These are phyloP conservation scores for Cyberlindnera saturnus DNA, from an alignment of 805 yeast species.

Conservation along the genomic window DNA sequence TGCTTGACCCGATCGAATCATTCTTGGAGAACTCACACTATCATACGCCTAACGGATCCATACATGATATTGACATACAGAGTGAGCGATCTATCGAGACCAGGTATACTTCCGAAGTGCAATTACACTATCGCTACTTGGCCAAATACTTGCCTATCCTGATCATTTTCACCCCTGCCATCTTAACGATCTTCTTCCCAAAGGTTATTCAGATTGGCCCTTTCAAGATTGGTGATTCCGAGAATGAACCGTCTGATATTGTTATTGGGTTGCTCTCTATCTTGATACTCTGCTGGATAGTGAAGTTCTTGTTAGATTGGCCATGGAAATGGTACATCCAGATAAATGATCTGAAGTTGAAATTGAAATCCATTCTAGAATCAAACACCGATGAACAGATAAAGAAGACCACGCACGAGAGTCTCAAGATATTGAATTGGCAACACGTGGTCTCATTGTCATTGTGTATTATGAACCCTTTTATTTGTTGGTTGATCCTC, in stretches of 20 bases:
- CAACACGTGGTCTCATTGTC: slow-evolving; percentile 22
- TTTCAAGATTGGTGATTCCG: slow-evolving; percentile 9
- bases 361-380: slow-evolving; percentile 6
- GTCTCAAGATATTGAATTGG: slow-evolving; percentile 3
- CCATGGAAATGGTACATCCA: slow-evolving; percentile 36
- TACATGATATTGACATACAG: background rate
- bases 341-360: slow-evolving; percentile 16
- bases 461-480: slow-evolving; percentile 25
- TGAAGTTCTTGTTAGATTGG: slow-evolving; percentile 33
- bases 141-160: slow-evolving; percentile 15
- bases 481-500: slow-evolving; percentile 24
- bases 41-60: background rate
- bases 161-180: slow-evolving; percentile 16
- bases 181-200: slow-evolving; percentile 14
- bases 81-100: background rate
- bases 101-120: background rate
- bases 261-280: slow-evolving; percentile 30
- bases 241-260: slow-evolving; percentile 14
- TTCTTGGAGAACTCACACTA: background rate
- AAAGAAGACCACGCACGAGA: slow-evolving; percentile 1
- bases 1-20: background rate
- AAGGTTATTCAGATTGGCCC: slow-evolving; percentile 7
- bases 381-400: background rate
- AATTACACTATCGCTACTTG: slow-evolving; percentile 9
- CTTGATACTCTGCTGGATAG: slow-evolving; percentile 28